A percentile compares a stretch with the other conserved stretches of the same genome.
Evolutionary conservation across 2,329 filamentous ascomycete genomes (phyloP).

Genomic region (Emmonsiellopsis sp.): DNA sequence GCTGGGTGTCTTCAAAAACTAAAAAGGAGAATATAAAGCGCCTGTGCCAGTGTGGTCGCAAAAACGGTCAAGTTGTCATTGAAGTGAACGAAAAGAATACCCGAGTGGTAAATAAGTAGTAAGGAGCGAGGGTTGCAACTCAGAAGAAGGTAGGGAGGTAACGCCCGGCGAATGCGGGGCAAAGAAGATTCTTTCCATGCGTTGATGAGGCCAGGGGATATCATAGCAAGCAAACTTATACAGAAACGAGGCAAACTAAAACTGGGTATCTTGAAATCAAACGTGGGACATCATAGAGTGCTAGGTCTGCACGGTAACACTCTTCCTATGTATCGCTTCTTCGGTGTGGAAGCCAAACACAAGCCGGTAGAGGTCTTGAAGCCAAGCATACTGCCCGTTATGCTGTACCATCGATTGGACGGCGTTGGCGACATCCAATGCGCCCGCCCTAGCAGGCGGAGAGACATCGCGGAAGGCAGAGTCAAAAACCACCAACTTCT

Average conservation of each 20-base stretch:
- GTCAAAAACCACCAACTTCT: constrained; percentile 67
- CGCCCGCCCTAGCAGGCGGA: constrained; percentile 31
- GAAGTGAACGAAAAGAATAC: too few relatives aligned
- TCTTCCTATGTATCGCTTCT: constrained; percentile 60
- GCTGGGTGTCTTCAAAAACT: too few relatives aligned
- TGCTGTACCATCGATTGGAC: constrained; percentile 62
- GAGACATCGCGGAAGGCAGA: constrained; percentile 48
- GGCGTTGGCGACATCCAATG: constrained; percentile 69
- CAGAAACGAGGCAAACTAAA: neutral
- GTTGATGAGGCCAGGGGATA: neutral
- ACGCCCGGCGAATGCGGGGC: too few relatives aligned
- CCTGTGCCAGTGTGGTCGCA: too few relatives aligned
- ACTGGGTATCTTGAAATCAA: too few relatives aligned
- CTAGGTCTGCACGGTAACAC: constrained; percentile 36
- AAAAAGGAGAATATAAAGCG: too few relatives aligned
- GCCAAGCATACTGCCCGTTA: constrained; percentile 64
- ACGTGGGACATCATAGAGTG: too few relatives aligned
- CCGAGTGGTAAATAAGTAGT: too few relatives aligned
- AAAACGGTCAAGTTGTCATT: too few relatives aligned
- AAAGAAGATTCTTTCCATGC: too few relatives aligned
- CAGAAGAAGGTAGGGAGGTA: too few relatives aligned
- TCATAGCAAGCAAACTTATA: neutral
- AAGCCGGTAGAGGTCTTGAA: constrained; percentile 70
- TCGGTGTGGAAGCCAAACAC: constrained; percentile 80
- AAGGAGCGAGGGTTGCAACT: too few relatives aligned